Conservation (phyloP, 1,284 basidiomycete species). For the Sanguinoderma infundibulare region DNA sequence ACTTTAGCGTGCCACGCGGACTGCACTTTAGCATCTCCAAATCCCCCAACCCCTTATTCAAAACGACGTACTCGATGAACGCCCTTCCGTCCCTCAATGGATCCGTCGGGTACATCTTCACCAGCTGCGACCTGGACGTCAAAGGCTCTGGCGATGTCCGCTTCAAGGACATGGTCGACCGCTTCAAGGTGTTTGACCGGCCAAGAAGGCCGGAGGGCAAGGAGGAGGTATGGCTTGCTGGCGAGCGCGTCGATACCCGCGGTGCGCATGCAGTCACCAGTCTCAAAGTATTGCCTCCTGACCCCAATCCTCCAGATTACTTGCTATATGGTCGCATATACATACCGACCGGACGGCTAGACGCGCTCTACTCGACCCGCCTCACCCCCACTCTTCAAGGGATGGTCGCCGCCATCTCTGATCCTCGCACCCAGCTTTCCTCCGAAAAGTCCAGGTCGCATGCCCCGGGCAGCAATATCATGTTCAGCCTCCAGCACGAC, state of each 20-base stretch:
- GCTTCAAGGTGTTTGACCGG: conserved; percentile 81
- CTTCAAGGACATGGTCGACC: conserved; percentile 90
- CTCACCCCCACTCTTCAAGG: conserved; percentile 75
- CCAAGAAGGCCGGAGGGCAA: conserved; percentile 77
- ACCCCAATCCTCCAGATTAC: conserved; percentile 64
- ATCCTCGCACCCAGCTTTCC: conserved; percentile 58
- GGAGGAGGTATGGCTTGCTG: conserved; percentile 80
- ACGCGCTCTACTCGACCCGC: conserved; percentile 88
- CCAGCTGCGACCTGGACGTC: conserved; percentile 79
- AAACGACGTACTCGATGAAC: conserved; percentile 90
- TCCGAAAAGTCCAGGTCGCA: conserved; percentile 45
- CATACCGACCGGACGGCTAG: conserved; percentile 86
- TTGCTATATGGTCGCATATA: conserved; percentile 93
- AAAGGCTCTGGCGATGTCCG: conserved; percentile 73
- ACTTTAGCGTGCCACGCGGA: conserved; percentile 82
- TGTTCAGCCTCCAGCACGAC: conserved; percentile 91
- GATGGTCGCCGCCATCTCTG: conserved; percentile 76
- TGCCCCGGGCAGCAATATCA: conserved; percentile 68
- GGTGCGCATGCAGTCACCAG: conserved; percentile 54
- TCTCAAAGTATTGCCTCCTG: conserved; percentile 6
- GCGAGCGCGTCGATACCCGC: conserved; percentile 75
- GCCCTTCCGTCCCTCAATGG: conserved; percentile 91
- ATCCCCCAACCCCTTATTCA: conserved; percentile 88
- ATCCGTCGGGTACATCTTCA: conserved; percentile 93
- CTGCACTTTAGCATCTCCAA: conserved; percentile 87